Conservation (phyloP, 2,329 filamentous ascomycete species). For the Curvularia hawaiiensis region DNA sequence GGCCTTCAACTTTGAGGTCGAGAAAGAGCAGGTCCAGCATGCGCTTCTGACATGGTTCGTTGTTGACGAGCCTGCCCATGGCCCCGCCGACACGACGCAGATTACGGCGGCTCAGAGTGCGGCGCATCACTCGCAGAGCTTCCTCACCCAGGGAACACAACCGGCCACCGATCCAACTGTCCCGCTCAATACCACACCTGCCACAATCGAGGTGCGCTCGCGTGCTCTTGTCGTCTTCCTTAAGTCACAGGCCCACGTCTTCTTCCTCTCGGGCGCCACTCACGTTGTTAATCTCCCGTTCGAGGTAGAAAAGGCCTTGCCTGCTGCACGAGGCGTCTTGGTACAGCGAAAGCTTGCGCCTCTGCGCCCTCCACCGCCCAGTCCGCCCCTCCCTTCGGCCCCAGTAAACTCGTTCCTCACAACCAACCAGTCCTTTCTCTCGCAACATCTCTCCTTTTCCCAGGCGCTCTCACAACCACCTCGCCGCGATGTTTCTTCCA, state of each 20-base stretch:
- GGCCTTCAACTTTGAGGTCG: conserved; percentile 82
- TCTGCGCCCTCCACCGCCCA: conserved; percentile 45
- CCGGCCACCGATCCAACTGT: conserved; percentile 37
- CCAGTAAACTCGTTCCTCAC: conserved; percentile 85
- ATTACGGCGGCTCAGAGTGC: conserved; percentile 21
- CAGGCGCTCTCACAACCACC: conserved; percentile 45
- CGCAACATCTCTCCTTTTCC: conserved; percentile 62
- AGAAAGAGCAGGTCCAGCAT: conserved; percentile 85
- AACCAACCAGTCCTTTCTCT: conserved; percentile 47
- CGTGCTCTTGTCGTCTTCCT: conserved; percentile 85
- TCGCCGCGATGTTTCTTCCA: conserved; percentile 36
- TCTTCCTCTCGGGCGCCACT: conserved; percentile 84
- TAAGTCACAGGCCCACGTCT: conserved; percentile 90
- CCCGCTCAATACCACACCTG: conserved; percentile 23
- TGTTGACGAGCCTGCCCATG: conserved; percentile 41
- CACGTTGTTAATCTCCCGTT: conserved; percentile 94
- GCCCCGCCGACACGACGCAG: conserved; percentile 12
- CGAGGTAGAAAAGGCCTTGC: conserved; percentile 85
- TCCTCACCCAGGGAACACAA: conserved; percentile 42
- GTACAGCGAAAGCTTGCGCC: conserved; percentile 78
- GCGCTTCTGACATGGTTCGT: conserved; percentile 86
- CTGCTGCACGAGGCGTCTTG: conserved; percentile 80
- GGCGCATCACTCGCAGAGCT: conserved; percentile 24
- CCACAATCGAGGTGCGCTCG: conserved; percentile 34
- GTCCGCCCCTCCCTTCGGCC: conserved; percentile 56